Percentiles rank a stretch among this genome's conserved stretches.
phyloP scores from a whole-genome alignment of 1,139 yeast species.

The Geotrichum fermentans region DNA sequence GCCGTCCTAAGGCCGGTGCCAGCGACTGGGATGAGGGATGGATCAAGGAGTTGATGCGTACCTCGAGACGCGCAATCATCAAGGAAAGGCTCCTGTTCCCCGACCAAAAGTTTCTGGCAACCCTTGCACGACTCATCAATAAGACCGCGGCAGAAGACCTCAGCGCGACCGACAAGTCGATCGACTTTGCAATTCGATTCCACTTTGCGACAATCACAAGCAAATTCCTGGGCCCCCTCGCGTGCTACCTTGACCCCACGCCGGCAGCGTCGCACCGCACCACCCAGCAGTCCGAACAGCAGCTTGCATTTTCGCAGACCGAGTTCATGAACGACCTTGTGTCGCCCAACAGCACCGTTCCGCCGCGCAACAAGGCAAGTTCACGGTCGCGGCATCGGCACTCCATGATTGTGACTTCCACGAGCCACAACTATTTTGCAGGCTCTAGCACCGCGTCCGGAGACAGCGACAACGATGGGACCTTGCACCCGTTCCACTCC shows the following conservation, averaged over 20 bases:
- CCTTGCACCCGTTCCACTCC: background rate
- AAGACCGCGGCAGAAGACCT: conserved; percentile 14
- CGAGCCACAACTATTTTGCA: background rate
- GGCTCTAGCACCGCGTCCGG: background rate
- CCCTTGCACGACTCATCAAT: conserved; percentile 15
- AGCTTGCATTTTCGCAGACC: conserved; percentile 6
- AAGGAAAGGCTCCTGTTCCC: conserved; percentile 24
- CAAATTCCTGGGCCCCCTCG: conserved; percentile 27
- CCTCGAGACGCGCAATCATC: conserved; percentile 19
- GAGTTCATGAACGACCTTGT: conserved; percentile 7
- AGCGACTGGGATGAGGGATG: conserved; percentile 14
- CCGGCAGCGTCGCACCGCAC: background rate
- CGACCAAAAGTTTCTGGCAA: conserved; percentile 23
- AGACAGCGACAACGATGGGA: background rate
- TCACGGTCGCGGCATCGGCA: background rate
- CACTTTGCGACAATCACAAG: conserved; percentile 31
- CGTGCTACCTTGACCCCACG: conserved; percentile 7
- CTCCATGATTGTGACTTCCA: conserved; percentile 4
- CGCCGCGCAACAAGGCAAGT: background rate
- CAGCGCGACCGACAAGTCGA: conserved; percentile 13
- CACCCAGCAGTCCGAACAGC: background rate
- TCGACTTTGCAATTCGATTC: conserved; percentile 23
- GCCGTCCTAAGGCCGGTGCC: too few relatives aligned
- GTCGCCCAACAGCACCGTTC: background rate
- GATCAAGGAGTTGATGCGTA: conserved; percentile 11